Percentiles rank a stretch among this genome's conserved stretches.
Evolutionary conservation across 2,329 filamentous ascomycete genomes (phyloP).

Genomic region (Trichoderma sp.): DNA sequence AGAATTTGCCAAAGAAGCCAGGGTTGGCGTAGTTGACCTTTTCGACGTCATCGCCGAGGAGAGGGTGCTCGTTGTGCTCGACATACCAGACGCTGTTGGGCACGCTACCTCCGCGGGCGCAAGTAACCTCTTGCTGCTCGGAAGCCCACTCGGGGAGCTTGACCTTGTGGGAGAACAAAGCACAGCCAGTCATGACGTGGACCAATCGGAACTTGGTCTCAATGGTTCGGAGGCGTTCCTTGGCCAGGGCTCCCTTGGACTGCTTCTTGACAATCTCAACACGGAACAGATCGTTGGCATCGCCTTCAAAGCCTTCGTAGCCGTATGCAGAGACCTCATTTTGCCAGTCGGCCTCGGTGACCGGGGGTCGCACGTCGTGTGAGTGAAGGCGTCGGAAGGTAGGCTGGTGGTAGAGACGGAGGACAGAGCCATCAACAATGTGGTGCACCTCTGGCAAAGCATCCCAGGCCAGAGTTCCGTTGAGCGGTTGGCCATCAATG

Average conservation of each 20-base stretch:
- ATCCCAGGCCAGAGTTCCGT: conserved; percentile 84
- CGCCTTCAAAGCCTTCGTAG: conserved; percentile 93
- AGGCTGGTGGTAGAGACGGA: conserved; percentile 79
- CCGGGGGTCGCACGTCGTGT: conserved; percentile 84
- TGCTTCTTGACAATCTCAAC: conserved; percentile 91
- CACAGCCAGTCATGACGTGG: conserved; percentile 95
- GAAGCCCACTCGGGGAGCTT: conserved; percentile 98
- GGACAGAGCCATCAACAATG: conserved; percentile 74
- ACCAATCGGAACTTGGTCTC: conserved; percentile 95
- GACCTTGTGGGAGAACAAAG: conserved; percentile 96
- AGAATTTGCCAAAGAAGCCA: conserved; percentile 96
- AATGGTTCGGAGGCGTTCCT: conserved; percentile 85
- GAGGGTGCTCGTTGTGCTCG: conserved; percentile 83
- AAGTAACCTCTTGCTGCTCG: conserved; percentile 99
- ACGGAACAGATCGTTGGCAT: conserved; percentile 94
- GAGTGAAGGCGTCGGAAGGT: conserved; percentile 92
- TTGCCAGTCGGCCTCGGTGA: conserved; percentile 90
- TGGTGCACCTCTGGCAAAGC: conserved; percentile 61
- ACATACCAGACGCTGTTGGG: conserved; percentile 98
- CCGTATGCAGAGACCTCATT: conserved; percentile 96
- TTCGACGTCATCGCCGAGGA: conserved; percentile 71
- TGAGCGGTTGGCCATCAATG: conserved; percentile 70
- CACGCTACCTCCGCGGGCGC: conserved; percentile 82
- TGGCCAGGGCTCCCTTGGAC: conserved; percentile 75
- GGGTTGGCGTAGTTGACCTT: conserved; percentile 95